Evolutionary conservation across 176 grass and related monocot genomes (phyloP), one percentile per base, ranked within the genome.

Genomic region (Panicum miliaceum): DNA sequence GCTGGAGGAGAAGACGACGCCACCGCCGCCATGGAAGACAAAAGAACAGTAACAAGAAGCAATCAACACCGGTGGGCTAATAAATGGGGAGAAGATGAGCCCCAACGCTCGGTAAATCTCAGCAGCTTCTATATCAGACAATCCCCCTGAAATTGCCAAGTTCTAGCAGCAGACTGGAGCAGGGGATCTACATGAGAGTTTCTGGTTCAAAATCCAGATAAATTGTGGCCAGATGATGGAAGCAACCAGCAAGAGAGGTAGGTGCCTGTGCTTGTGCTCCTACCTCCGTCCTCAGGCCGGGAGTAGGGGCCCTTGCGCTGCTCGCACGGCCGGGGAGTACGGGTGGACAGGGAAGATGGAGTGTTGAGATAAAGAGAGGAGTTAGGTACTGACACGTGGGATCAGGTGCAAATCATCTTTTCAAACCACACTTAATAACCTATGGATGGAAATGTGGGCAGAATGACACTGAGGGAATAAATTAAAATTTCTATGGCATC

Each of bases 1-100:
- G 80, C 75, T 14, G 89, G 68, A 37, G 84, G 65, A 27, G 80
- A 50, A 64, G 83, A 63, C 0, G 79, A 35, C 12, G 79, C 57
- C 90, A 85, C 91, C 54, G 80, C 81, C 25, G 80, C 85, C 84
- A 87, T 84, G 83, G 68, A 43, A 67, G 46, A 48, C 22, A 60
- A 10, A 67, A n/a, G n/a, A n/a, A n/a, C n/a, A n/a, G n/a, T n/a
- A 70, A 45, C 82, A 2, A 34, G 4, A 46, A 45, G 15, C 29
- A 71, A 36, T 13, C 46, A 43, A 16, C 41, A 56, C 34, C 68
- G 41, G 8, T 68, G 68, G 23, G 54, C 20, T 48, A 54, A 27
- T 42, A n/a, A n/a, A n/a, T n/a, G n/a, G n/a, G 57, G 58, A 12
- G 25, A 36, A 64, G 16, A 63, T 48, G 26, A 66, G 32, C 40